Evolutionary conservation across 805 yeast genomes (phyloP), one percentile per base, ranked within the genome.

Genomic region (Candida sanyiensis): DNA sequence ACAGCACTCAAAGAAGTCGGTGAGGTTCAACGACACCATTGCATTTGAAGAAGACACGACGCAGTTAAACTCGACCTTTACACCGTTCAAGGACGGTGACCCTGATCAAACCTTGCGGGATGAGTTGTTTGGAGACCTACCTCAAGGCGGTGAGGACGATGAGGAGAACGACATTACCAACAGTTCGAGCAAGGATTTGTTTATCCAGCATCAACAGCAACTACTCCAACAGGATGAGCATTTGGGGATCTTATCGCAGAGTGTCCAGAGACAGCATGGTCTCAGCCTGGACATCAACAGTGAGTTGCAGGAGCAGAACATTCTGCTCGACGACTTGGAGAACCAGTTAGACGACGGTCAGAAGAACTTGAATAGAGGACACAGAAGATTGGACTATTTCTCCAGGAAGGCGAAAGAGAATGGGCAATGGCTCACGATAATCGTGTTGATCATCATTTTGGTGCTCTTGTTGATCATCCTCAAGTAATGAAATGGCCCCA

Each of bases 281-380:
- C 57, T 76, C 32, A 70, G 80, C 3, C 28, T 66, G 8, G 64
- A 59, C 23, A 75, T 76, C 10, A 63, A 73, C 41, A 59, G 57
- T 6, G 81, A 76, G 45, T 50, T 75, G 8, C 61, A 57, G 10
- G 69, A 67, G 4, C 80, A 75, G 35, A 61, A 73, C 51, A 68
- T 67, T 18, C 44, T 75, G 12, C 48, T 75, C 20, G 65, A 66
- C 23, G 81, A 75, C 47, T 50, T 75, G 27, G 82, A 76, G 44
- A 52, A 54, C 18, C 69, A 70, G 28, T 54, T 75, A 15, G 70
- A 67, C 34, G 47, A 57, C 23, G 62, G 70, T n/a, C 69, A 67
- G 19, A 50, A 62, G 25, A 62, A 66, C 26, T 49, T 75, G 11
- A 47, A 52, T 3, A 54, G 67, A 23, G 78, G 79, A 0, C 59